These are phyloP conservation scores for Lanmaoa pseudosensibilis DNA, from an alignment of 768 basidiomycete species.

Conservation along the genomic window DNA sequence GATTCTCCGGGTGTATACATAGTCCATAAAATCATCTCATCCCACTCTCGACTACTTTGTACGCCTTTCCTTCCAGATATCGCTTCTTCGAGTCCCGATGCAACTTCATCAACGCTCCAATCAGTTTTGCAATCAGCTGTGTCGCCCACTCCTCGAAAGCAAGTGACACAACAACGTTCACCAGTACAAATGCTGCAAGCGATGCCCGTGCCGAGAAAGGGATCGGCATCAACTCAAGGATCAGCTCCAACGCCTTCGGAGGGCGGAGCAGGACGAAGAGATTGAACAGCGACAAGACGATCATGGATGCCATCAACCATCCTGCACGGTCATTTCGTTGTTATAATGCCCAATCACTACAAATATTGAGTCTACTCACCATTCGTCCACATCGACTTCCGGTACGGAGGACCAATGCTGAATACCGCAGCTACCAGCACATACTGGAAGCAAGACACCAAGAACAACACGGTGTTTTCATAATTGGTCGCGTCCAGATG, in stretches of 20 bases:
- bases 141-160: constrained; percentile 77
- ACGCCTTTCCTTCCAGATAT: constrained; percentile 66
- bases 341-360: neutral
- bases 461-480: constrained; percentile 90
- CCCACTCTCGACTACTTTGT: constrained; percentile 82
- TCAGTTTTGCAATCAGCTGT: constrained; percentile 51
- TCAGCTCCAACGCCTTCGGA: constrained; percentile 50
- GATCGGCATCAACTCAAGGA: constrained; percentile 78
- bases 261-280: constrained; percentile 75
- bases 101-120: constrained; percentile 49
- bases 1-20: neutral
- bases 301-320: constrained; percentile 79
- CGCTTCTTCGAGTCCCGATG: constrained; percentile 46
- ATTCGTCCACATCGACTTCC: constrained; percentile 94
- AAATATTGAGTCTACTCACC: constrained; percentile 46
- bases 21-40: constrained; percentile 41
- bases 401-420: constrained; percentile 96
- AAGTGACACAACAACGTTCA: constrained; percentile 72
- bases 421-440: constrained; percentile 96
- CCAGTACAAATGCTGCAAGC: constrained; percentile 62
- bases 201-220: constrained; percentile 66
- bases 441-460: constrained; percentile 98
- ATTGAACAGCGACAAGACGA: constrained; percentile 69
- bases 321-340: constrained; percentile 41
- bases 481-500: constrained; percentile 83